Conservation (phyloP, 148 eudicot species). For the Rhododendron griersonianum region DNA sequence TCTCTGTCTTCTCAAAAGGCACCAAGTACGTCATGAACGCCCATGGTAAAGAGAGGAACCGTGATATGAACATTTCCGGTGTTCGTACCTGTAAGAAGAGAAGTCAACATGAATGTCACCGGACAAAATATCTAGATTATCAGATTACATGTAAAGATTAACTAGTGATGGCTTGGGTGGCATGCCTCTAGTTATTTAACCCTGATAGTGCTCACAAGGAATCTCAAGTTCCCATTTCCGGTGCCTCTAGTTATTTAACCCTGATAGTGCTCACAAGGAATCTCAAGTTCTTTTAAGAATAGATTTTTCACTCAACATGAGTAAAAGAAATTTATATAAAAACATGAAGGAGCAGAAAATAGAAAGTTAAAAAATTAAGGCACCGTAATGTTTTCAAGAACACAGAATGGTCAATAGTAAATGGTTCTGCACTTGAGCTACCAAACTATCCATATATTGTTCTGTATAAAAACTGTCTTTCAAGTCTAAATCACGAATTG, state of each 20-base stretch:
- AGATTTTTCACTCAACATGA: too few relatives aligned
- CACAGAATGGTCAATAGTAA: not conserved
- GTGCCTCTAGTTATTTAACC: not conserved
- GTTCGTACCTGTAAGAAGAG: constrained; percentile 45
- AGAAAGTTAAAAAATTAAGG: too few relatives aligned
- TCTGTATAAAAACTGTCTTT: not conserved
- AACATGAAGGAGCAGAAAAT: too few relatives aligned
- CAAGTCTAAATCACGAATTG: not conserved
- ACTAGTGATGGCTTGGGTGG: not conserved
- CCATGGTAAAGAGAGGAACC: constrained; percentile 50
- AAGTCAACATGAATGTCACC: constrained; percentile 13
- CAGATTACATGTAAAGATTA: not conserved
- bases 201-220: not conserved
- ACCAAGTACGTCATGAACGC: constrained; percentile 51
- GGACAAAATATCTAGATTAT: not conserved
- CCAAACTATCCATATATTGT: not conserved
- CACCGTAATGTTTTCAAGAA: not conserved
- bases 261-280: not conserved
- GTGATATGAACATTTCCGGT: constrained; percentile 44
- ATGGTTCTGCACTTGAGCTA: not conserved
- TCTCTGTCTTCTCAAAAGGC: constrained; percentile 35
- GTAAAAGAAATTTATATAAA: too few relatives aligned
- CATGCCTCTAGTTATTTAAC: not conserved
- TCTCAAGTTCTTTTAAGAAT: too few relatives aligned
- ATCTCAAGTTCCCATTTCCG: constrained; percentile 21